phyloP scores from a whole-genome alignment of 345 rosid genomes.

The Combretum micranthum region DNA sequence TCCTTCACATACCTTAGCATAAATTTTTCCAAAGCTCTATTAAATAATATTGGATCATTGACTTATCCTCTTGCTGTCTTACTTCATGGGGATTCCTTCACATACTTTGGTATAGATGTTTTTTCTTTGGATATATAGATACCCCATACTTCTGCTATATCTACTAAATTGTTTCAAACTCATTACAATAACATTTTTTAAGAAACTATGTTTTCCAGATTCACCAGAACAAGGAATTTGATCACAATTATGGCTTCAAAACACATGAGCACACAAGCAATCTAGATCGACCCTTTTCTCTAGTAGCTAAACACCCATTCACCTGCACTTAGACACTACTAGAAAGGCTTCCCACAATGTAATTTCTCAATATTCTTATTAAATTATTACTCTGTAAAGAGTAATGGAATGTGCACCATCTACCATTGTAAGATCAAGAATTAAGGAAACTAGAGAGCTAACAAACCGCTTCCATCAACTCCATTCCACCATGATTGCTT shows the following conservation, averaged over 20 bases:
- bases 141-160: not conserved
- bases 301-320: too few relatives aligned
- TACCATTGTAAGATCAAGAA: constrained; percentile 24
- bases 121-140: too few relatives aligned
- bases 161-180: not conserved
- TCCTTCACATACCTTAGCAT: too few relatives aligned
- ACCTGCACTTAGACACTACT: too few relatives aligned
- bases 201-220: not conserved
- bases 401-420: constrained; percentile 9
- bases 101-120: too few relatives aligned
- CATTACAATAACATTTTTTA: not conserved
- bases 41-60: too few relatives aligned
- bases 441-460: constrained; percentile 27
- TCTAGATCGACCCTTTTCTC: too few relatives aligned
- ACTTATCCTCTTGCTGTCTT: too few relatives aligned
- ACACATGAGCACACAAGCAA: not conserved
- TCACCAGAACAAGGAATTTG: not conserved
- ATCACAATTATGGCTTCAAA: not conserved
- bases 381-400: not conserved
- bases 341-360: too few relatives aligned
- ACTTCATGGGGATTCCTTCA: too few relatives aligned
- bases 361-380: not conserved
- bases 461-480: constrained; percentile 28
- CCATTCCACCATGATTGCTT: constrained; percentile 35
- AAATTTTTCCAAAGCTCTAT: too few relatives aligned